phyloP scores from a whole-genome alignment of 176 grass and related monocot genomes.

The Cocos nucifera region DNA sequence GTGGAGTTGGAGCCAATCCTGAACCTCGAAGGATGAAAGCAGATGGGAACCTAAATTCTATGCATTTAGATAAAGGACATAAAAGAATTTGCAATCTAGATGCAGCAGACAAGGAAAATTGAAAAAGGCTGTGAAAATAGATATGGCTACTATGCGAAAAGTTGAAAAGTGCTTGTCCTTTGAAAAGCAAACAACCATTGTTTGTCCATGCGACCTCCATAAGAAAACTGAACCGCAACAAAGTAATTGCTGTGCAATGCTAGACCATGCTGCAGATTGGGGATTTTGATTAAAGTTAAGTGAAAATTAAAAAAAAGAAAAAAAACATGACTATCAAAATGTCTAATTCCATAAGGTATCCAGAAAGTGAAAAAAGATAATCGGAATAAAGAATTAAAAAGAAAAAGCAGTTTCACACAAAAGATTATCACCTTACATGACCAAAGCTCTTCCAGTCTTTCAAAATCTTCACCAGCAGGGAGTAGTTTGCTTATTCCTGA shows the following conservation, averaged over 20 bases:
- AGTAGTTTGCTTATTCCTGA: conserved; percentile 60
- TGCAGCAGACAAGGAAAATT: too few species aligned
- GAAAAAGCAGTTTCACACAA: conserved; percentile 12
- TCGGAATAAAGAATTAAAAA: neutral
- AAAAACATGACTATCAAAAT: too few species aligned
- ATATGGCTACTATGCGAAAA: too few species aligned
- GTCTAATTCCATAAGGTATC: neutral
- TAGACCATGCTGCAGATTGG: conserved; percentile 53
- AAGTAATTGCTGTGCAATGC: conserved; percentile 35
- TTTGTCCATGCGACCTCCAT: conserved; percentile 34
- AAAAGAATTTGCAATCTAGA: too few species aligned
- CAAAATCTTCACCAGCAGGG: conserved; percentile 41
- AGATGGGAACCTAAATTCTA: conserved; percentile 52
- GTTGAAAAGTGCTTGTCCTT: too few species aligned
- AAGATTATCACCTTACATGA: conserved; percentile 45
- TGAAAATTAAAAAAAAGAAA: too few species aligned
- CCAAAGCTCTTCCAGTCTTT: conserved; percentile 56
- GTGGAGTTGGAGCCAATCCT: conserved; percentile 51
- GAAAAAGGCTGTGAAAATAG: too few species aligned
- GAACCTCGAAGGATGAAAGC: conserved; percentile 67
- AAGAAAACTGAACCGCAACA: conserved; percentile 36
- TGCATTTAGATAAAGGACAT: too few species aligned
- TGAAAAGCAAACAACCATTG: conserved; percentile 40
- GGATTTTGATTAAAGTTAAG: neutral
- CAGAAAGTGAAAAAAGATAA: neutral